Evolutionary conservation across 2,329 filamentous ascomycete species (phyloP).

Genomic region (Fusarium domesticum): DNA sequence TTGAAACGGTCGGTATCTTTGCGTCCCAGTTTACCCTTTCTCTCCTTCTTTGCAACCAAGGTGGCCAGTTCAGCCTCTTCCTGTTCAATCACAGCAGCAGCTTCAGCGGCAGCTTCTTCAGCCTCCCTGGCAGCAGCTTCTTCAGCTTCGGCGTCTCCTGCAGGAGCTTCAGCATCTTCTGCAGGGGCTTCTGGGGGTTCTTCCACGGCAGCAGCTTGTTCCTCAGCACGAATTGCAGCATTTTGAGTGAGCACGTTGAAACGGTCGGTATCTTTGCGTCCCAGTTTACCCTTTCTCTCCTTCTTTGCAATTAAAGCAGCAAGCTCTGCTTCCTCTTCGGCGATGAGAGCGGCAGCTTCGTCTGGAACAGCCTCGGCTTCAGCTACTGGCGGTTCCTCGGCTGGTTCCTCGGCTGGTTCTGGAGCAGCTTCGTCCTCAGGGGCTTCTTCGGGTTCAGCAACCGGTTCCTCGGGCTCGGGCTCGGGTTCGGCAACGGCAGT

Average conservation of each 20-base stretch:
- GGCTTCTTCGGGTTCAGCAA: slow-evolving; percentile 5
- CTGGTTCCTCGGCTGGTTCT: slow-evolving; percentile 32
- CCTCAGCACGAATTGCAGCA: slow-evolving; percentile 25
- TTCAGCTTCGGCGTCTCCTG: slow-evolving; percentile 25
- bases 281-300: slow-evolving; percentile 22
- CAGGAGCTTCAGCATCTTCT: slow-evolving; percentile 3
- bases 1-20: slow-evolving; percentile 25
- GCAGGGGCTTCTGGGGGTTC: slow-evolving; percentile 15
- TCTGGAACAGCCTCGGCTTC: slow-evolving; percentile 18
- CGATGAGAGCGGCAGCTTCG: slow-evolving; percentile 11
- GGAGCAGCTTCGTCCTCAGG: slow-evolving; percentile 26
- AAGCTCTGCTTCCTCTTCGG: slow-evolving; percentile 33
- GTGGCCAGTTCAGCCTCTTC: slow-evolving; percentile 44
- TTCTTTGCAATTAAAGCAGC: slow-evolving; percentile 43
- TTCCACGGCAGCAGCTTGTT: slow-evolving; percentile 25
- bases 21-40: slow-evolving; percentile 33
- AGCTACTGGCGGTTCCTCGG: slow-evolving; percentile 29
- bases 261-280: slow-evolving; percentile 25
- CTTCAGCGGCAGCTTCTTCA: slow-evolving; percentile 11
- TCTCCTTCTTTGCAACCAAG: slow-evolving; percentile 36
- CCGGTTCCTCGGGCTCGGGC: slow-evolving; percentile 23
- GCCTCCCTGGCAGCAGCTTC: slow-evolving; percentile 7
- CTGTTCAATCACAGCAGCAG: slow-evolving; percentile 19
- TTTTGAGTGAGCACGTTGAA: slow-evolving; percentile 19
- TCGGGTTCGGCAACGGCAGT: slow-evolving; percentile 1